Conservation (phyloP, 1,284 basidiomycete genomes). For the Irpex sp. region DNA sequence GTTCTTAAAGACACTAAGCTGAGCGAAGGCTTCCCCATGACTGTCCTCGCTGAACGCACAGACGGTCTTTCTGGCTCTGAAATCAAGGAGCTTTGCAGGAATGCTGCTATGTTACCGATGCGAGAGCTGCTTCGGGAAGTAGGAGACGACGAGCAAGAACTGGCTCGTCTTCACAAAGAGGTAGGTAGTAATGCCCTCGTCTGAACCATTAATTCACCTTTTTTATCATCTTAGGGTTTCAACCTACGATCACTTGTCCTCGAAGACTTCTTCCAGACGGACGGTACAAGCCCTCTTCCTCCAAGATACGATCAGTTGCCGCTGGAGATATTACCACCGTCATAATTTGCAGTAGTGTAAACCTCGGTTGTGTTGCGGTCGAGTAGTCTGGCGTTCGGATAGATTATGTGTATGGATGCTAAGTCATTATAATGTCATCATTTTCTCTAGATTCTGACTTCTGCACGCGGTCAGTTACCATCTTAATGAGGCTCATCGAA, state of each 20-base stretch:
- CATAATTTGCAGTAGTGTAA: not conserved
- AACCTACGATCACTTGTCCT: constrained; percentile 67
- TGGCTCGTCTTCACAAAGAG: constrained; percentile 53
- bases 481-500: no score
- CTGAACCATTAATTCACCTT: not conserved
- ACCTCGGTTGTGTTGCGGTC: not conserved
- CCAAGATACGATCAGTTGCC: constrained; percentile 1
- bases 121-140: constrained; percentile 79
- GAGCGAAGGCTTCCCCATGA: constrained; percentile 62
- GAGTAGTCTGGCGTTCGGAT: not conserved
- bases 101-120: constrained; percentile 89
- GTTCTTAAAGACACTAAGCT: constrained; percentile 83
- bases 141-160: constrained; percentile 46
- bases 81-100: constrained; percentile 92
- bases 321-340: not conserved
- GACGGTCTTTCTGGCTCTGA: constrained; percentile 90
- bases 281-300: constrained; percentile 34
- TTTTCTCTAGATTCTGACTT: not conserved
- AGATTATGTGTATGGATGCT: not conserved
- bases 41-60: constrained; percentile 68
- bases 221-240: constrained; percentile 56
- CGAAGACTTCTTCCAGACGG: constrained; percentile 67
- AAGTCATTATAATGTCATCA: not conserved
- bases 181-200: constrained; percentile 29
- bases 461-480: no score